Evolutionary conservation across 495 filamentous ascomycete genomes (phyloP).

Genomic region (Clohesyomyces aquaticus): DNA sequence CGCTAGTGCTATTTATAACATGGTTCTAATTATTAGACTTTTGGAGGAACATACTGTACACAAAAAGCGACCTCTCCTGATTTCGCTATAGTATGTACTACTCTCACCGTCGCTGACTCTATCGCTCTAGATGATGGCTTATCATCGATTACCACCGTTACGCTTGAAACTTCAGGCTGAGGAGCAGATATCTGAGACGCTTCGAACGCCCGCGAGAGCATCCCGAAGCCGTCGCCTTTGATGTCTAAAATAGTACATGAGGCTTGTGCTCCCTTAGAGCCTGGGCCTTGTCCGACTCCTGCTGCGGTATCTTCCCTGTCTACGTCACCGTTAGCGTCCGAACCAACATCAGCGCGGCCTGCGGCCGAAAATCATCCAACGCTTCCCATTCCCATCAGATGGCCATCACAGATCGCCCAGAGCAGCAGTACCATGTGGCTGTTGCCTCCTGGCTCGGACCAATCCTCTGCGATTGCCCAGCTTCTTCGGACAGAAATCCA

Average conservation of each 20-base stretch:
- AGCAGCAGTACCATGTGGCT: conserved; percentile 7
- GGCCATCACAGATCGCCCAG: conserved; percentile 5
- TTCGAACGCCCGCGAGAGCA: conserved; percentile 3
- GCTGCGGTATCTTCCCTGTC: conserved; percentile 4
- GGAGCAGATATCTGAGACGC: conserved; percentile 6
- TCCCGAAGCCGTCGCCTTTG: neutral
- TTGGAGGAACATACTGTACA: neutral
- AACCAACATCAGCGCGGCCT: conserved; percentile 5
- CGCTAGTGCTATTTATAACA: conserved; percentile 1
- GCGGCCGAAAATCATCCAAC: conserved; percentile 1
- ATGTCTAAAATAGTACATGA: conserved; percentile 7
- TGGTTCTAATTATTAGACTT: neutral
- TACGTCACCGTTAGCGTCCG: neutral
- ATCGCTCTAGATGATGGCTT: conserved; percentile 8
- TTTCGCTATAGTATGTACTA: conserved; percentile 6
- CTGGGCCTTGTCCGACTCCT: conserved; percentile 5
- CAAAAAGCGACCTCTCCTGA: conserved; percentile 6
- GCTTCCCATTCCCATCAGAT: conserved; percentile 7
- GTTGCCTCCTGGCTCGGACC: conserved; percentile 8
- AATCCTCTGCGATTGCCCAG: conserved; percentile 19
- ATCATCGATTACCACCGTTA: conserved; percentile 9
- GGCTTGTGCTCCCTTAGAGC: conserved; percentile 8
- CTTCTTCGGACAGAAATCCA: conserved; percentile 25
- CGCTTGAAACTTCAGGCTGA: conserved; percentile 3
- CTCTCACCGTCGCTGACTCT: conserved; percentile 3